These are phyloP conservation scores for Thymus quinquecostatus DNA, from an alignment of 257 asterid genomes.

Conservation along the genomic window DNA sequence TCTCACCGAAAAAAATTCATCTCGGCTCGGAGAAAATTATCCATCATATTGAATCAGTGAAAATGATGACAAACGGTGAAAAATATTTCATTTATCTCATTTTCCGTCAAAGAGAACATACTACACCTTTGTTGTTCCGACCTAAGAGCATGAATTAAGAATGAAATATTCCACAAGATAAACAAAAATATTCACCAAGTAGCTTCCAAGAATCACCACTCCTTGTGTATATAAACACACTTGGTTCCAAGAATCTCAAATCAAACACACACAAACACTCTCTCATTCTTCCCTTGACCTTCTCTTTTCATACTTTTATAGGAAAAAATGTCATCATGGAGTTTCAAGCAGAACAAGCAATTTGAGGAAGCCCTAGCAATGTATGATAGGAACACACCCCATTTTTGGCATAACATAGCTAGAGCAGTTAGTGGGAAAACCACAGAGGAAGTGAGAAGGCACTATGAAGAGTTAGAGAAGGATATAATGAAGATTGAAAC, in stretches of 20 bases:
- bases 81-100: too few species aligned
- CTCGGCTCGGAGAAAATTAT: too few species aligned
- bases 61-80: too few species aligned
- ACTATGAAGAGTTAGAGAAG: conserved; percentile 45
- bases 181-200: conserved; percentile 11
- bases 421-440: conserved; percentile 40
- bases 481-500: conserved; percentile 47
- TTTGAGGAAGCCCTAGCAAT: conserved; percentile 47
- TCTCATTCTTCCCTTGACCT: not conserved
- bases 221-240: not conserved
- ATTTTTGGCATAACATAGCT: conserved; percentile 50
- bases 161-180: not conserved
- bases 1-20: too few species aligned
- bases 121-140: not conserved
- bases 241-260: not conserved
- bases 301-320: not conserved
- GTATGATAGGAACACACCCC: conserved; percentile 43
- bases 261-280: not conserved
- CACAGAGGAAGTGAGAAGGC: conserved; percentile 45
- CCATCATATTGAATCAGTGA: too few species aligned
- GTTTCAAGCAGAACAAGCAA: conserved; percentile 43
- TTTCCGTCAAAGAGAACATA: too few species aligned
- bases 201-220: not conserved
- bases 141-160: not conserved
- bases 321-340: conserved; percentile 30